Evolutionary conservation across 345 rosid genomes (phyloP), one percentile per base, ranked within the genome.

Genomic region (Corchorus olitorius): DNA sequence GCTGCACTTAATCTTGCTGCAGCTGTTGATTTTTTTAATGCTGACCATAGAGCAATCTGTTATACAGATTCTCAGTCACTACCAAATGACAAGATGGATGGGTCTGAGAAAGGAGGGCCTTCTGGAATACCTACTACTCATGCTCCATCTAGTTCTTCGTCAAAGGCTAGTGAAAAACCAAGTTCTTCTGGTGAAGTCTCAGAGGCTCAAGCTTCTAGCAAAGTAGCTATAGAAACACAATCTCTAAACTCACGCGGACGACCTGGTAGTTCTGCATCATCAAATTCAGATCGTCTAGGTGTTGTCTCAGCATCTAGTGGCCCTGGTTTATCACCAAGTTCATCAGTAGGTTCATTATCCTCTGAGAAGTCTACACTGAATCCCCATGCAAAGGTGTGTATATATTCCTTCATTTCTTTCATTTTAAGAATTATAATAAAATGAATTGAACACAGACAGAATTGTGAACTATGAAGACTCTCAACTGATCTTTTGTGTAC

Each of bases 301-400:
- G 81, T 83, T 76, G 76, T 78, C 34, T 79, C 87, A 68, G 85
- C 88, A 76, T 65, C 89, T 75, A 84, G 79, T 81, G 86, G 79
- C 77, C 82, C 91, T 81, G 89, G 80, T 70, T 69, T 93, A 81
- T 87, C 97, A 39, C 95, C 98, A 78, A 91, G 93, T 86, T 93
- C 97, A 46, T 91, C 97, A 71, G 48, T 91, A 73, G 94, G 95
- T 43, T 93, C 95, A 54, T 75, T 89, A 58, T 87, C 98, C 71
- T 88, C 97, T 71, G 98, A 89, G 84, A 89, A 86, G 79, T 91
- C 95, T 74, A 82, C 90, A 11, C 84, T 91, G 71, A 90, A 96
- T 79, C 98, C 97, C 55, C 63, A 88, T 82, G 97, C 97, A 33
- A 92, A 96, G 99, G 99, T 96, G 53, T 64, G 72, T 63, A 27